Evolutionary conservation across 257 asterid genomes (phyloP).

Genomic region (Datura wrightii): DNA sequence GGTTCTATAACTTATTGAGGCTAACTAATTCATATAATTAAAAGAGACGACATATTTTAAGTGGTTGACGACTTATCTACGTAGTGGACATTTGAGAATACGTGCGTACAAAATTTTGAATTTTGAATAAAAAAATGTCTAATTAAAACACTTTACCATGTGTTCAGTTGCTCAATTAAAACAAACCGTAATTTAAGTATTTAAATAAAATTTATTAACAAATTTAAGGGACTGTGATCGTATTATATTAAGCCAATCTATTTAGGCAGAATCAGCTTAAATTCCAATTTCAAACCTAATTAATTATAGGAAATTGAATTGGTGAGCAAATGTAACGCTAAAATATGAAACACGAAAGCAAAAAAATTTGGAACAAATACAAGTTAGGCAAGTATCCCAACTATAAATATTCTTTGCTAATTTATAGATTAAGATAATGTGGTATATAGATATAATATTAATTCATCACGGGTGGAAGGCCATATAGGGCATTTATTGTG

Average conservation of each 20-base stretch:
- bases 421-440: neutral
- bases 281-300: neutral
- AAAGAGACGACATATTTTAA: neutral
- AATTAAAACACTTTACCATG: neutral
- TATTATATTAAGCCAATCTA: neutral
- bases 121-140: neutral
- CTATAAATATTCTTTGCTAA: neutral
- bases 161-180: neutral
- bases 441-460: neutral
- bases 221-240: neutral
- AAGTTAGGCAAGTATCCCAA: neutral
- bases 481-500: neutral
- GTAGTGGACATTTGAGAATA: neutral
- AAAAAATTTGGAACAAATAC: neutral
- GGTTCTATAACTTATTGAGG: neutral
- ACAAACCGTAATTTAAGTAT: too few species aligned
- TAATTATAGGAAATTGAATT: neutral
- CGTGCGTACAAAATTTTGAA: too few species aligned
- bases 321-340: neutral
- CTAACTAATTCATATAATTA: neutral
- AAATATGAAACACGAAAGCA: neutral
- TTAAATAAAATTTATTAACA: neutral
- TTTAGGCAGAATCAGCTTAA: neutral
- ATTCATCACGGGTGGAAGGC: neutral
- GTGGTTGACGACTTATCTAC: neutral